Percentiles rank a stretch among this genome's conserved stretches.
phyloP scores from a whole-genome alignment of 805 yeast species.

The Metschnikowia cubensis region DNA sequence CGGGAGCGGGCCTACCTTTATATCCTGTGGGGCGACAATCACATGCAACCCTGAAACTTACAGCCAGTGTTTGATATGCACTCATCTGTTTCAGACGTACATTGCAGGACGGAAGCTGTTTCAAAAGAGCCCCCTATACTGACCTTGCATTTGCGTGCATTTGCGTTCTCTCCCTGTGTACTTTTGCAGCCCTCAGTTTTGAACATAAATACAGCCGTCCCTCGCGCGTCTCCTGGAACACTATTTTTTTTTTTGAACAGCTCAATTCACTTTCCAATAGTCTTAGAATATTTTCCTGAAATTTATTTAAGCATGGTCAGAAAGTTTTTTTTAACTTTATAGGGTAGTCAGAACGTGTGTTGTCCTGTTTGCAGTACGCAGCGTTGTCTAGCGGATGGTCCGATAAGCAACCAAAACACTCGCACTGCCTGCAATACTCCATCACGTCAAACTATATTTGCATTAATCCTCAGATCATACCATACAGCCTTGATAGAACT shows the following conservation, averaged over 20 bases:
- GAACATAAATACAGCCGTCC: background rate
- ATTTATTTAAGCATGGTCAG: too few relatives aligned
- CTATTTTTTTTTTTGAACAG: background rate
- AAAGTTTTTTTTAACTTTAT: too few relatives aligned
- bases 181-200: background rate
- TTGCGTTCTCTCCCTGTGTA: background rate
- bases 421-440: conserved; percentile 2
- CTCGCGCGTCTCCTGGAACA: background rate
- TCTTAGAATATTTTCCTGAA: background rate
- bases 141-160: background rate
- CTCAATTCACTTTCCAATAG: background rate
- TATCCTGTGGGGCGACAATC: background rate
- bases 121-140: background rate
- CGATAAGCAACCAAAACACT: conserved; percentile 1
- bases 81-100: background rate
- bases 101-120: background rate
- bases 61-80: background rate
- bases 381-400: background rate
- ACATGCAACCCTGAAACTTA: background rate
- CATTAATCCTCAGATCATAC: background rate
- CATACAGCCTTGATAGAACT: background rate
- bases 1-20: background rate
- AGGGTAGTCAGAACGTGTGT: background rate
- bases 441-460: conserved; percentile 1
- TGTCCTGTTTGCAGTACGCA: conserved; percentile 1